Base-by-base conservation (phyloP, 1,284 basidiomycete species). In the Ganoderma sp. region DNA sequence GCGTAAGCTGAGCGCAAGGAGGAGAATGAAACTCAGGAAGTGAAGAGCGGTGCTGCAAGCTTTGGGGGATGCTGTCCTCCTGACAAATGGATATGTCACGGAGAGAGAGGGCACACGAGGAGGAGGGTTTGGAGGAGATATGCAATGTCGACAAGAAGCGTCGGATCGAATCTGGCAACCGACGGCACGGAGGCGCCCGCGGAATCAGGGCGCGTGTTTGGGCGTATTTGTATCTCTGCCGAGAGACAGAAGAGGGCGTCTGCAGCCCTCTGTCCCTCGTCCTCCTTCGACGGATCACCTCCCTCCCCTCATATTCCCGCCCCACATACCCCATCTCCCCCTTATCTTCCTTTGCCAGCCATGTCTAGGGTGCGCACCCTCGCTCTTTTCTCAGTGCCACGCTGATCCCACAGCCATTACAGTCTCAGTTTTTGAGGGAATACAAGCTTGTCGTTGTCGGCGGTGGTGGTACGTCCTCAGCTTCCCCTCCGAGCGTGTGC, bases 371-470 rank as follows among this genome's bases (percentile, higher is more conserved):
- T 80, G 57, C 34, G 77, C 73, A 19, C 14, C 48, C 14, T 25
- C 25, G 14, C 50, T 7, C 34, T 10, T 22, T 14, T 19, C 6
- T 25, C 59, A 4, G 1, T 28, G 39, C 25, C 28, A 14, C 19
- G 65, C 65, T 72, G 19, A 71, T 64, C 19, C 34, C 14, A 42
- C 14, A 22, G 22, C 60, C n/a, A 34, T 10, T 22, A 32, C 60
- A 75, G 93, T 95, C 94, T 72, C 94, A 96, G 79, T 97, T 97
- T 84, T 83, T 97, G 80, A 86, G 95, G 78, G 96, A 98, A 81
- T 97, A 97, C 84, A 97, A 96, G 85, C 90, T 98, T 72, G 97
- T 99, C 72, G 97, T 98, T 71, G 96, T 99, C 72, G 97, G 97
- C 67, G 97, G 97, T 79, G 97, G 97, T 88, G 97, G 97, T 93